A percentile compares a stretch with the other conserved stretches of the same genome.
These are phyloP conservation scores for Talaromyces atroroseus DNA, from an alignment of 2,329 filamentous ascomycete species.

Conservation along the genomic window DNA sequence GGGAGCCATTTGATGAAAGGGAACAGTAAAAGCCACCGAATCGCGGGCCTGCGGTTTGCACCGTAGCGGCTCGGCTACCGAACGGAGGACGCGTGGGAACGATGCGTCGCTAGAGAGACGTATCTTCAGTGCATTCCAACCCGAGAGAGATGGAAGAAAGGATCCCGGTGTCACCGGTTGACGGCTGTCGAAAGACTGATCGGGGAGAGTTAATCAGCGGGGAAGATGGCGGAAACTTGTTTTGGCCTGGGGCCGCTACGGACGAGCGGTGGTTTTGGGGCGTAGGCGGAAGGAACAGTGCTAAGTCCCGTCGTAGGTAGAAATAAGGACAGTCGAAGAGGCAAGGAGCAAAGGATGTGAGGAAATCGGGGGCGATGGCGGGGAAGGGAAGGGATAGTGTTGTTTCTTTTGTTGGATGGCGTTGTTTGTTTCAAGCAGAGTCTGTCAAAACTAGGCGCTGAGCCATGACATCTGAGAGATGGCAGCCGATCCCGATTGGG, in stretches of 20 bases:
- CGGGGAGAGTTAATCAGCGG: not conserved
- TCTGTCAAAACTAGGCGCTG: not conserved
- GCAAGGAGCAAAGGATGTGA: not conserved
- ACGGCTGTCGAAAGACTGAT: not conserved
- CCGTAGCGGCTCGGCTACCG: slow-evolving; percentile 11
- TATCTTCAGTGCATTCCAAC: not conserved
- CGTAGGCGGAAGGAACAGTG: not conserved
- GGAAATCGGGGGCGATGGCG: not conserved
- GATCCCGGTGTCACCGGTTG: not conserved
- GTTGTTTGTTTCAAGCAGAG: not conserved
- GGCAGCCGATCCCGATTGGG: slow-evolving; percentile 22
- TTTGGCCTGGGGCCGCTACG: slow-evolving; percentile 5
- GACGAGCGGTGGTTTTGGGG: not conserved
- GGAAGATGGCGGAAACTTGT: slow-evolving; percentile 9
- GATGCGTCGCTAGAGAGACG: not conserved
- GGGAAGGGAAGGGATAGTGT: not conserved
- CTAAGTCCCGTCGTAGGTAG: not conserved
- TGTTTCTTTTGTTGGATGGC: not conserved
- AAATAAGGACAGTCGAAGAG: not conserved
- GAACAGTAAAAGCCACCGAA: not conserved
- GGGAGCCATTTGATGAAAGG: slow-evolving; percentile 34
- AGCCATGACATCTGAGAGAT: slow-evolving; percentile 15
- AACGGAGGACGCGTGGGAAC: slow-evolving; percentile 4
- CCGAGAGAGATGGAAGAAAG: not conserved
- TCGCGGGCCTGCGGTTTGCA: slow-evolving; percentile 2